These are phyloP conservation scores for Rutstroemia sp. DNA, from an alignment of 2,329 filamentous ascomycete species.

Conservation along the genomic window DNA sequence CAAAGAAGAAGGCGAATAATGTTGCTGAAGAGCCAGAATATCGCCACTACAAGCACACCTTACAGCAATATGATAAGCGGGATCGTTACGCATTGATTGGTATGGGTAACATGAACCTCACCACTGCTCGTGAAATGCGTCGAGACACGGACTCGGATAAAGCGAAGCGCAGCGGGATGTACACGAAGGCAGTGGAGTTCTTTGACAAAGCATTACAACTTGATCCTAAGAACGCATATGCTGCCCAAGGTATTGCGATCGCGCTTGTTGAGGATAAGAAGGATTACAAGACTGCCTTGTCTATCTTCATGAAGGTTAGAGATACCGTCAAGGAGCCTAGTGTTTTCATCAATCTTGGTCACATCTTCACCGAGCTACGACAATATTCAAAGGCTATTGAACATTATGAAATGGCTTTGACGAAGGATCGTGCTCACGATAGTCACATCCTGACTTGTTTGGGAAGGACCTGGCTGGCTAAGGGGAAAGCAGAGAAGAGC, in stretches of 20 bases:
- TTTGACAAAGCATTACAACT: constrained; percentile 95
- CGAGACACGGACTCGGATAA: constrained; percentile 84
- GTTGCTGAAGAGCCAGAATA: constrained; percentile 86
- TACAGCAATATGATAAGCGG: constrained; percentile 93
- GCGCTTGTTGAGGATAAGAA: constrained; percentile 92
- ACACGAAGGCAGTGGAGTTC: constrained; percentile 91
- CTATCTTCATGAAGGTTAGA: constrained; percentile 83
- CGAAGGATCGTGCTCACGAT: constrained; percentile 55
- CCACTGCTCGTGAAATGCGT: constrained; percentile 88
- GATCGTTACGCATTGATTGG: constrained; percentile 93
- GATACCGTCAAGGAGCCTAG: constrained; percentile 85
- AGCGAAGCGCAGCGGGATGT: constrained; percentile 80
- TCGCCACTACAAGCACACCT: constrained; percentile 90
- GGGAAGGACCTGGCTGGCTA: constrained; percentile 62
- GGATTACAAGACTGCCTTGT: constrained; percentile 72
- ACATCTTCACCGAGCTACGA: constrained; percentile 82
- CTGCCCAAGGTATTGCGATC: constrained; percentile 92
- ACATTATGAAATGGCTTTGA: constrained; percentile 74
- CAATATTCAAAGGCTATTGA: constrained; percentile 92
- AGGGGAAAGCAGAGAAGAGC: constrained; percentile 57
- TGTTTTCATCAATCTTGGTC: constrained; percentile 87
- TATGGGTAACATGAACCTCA: constrained; percentile 86
- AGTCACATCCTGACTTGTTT: constrained; percentile 63
- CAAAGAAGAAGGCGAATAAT: constrained; percentile 74
- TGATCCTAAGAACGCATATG: constrained; percentile 93